Percentiles rank a stretch among this genome's conserved stretches.
Conservation (phyloP, 306 rosid genomes). For the Vicia faba region DNA sequence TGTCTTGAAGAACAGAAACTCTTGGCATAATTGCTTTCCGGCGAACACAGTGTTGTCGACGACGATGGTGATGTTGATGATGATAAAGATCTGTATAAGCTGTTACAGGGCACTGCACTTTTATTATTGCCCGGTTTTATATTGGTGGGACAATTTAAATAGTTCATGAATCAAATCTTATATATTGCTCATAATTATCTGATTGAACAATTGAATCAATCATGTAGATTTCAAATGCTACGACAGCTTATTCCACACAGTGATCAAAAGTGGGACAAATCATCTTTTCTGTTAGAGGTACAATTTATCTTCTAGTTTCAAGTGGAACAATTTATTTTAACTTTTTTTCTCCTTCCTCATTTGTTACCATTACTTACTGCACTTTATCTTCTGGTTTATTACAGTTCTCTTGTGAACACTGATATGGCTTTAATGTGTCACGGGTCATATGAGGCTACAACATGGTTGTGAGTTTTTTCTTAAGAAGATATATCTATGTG, state of each 20-base stretch:
- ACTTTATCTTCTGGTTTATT: too few relatives aligned
- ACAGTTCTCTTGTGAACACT: too few relatives aligned
- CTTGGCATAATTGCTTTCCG: constrained; percentile 50
- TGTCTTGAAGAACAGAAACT: constrained; percentile 53
- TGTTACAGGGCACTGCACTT: constrained; percentile 7
- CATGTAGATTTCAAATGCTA: constrained; percentile 87
- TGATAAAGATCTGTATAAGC: constrained; percentile 26
- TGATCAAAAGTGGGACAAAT: constrained; percentile 98
- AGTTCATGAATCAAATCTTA: constrained; percentile 3
- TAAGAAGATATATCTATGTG: too few relatives aligned
- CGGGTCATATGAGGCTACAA: too few relatives aligned
- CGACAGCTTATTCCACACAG: constrained; percentile 91
- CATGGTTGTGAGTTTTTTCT: too few relatives aligned
- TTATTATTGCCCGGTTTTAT: constrained; percentile 7
- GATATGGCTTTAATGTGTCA: too few relatives aligned
- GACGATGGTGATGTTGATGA: constrained; percentile 51
- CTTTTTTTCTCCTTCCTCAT: too few relatives aligned
- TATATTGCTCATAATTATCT: constrained; percentile 29
- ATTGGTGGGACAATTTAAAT: constrained; percentile 31
- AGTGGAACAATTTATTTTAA: too few relatives aligned
- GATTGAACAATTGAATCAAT: constrained; percentile 27
- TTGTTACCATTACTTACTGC: too few relatives aligned
- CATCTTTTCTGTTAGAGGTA: constrained; percentile 95
- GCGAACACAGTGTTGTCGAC: constrained; percentile 59
- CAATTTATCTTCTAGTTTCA: too few relatives aligned